Conservation (phyloP, 2,329 filamentous ascomycete genomes). For the Cladosporium colombiae region DNA sequence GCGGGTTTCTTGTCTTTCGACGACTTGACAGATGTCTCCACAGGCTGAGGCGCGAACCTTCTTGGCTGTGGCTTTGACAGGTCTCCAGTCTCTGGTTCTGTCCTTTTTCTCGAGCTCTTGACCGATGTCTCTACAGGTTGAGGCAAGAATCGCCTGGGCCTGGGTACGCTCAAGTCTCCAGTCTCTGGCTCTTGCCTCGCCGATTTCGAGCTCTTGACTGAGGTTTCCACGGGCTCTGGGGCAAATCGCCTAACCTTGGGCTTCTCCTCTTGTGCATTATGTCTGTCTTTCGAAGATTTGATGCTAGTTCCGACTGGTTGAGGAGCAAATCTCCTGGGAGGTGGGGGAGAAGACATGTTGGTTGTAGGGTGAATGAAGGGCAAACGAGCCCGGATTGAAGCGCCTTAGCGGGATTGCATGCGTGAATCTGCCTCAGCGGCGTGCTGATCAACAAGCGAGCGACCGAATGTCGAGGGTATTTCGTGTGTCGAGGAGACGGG, state of each 20-base stretch:
- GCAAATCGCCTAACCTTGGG: constrained; percentile 54
- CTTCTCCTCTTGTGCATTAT: constrained; percentile 32
- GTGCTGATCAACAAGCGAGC: background rate
- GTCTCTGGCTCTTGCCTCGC: constrained; percentile 19
- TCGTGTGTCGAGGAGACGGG: background rate
- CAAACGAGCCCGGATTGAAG: background rate
- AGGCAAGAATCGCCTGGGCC: constrained; percentile 59
- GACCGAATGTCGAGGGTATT: background rate
- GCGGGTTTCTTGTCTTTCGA: constrained; percentile 37
- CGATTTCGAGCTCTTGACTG: constrained; percentile 49
- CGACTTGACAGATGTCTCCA: constrained; percentile 70
- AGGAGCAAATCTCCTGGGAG: constrained; percentile 59
- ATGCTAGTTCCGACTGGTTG: constrained; percentile 73
- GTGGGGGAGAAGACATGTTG: constrained; percentile 23
- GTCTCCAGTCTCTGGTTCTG: constrained; percentile 27
- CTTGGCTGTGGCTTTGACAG: constrained; percentile 39
- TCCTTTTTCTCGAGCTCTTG: constrained; percentile 49
- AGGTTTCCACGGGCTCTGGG: constrained; percentile 70
- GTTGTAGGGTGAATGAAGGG: background rate
- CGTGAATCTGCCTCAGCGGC: background rate
- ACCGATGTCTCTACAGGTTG: constrained; percentile 74
- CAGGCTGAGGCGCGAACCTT: constrained; percentile 67
- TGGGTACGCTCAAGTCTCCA: constrained; percentile 24
- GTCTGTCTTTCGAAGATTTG: constrained; percentile 49
- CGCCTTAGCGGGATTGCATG: background rate